phyloP scores from a whole-genome alignment of 2,329 filamentous ascomycete genomes.

The Aspergillus pseudotamarii region DNA sequence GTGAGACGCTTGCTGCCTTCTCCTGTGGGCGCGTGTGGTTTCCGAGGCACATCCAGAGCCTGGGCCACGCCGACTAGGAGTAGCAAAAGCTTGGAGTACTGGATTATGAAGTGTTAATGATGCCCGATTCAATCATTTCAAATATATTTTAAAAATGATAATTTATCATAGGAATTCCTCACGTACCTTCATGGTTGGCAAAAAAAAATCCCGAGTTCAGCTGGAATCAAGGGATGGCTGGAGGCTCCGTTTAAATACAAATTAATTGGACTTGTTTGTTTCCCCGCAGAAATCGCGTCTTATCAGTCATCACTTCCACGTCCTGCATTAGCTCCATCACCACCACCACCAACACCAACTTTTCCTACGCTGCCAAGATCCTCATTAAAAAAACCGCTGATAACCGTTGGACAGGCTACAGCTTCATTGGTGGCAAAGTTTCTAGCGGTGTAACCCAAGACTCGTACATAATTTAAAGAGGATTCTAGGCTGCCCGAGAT shows the following conservation, averaged over 20 bases:
- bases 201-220: background rate
- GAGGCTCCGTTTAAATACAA: background rate
- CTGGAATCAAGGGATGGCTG: background rate
- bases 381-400: conserved; percentile 1
- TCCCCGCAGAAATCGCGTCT: background rate
- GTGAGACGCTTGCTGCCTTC: conserved; percentile 60
- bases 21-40: conserved; percentile 58
- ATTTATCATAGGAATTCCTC: too few species aligned
- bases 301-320: background rate
- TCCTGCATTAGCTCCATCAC: conserved; percentile 1
- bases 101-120: background rate
- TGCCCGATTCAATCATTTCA: background rate
- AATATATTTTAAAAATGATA: background rate
- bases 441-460: conserved; percentile 15
- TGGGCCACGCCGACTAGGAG: conserved; percentile 23
- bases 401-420: background rate
- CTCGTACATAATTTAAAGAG: background rate
- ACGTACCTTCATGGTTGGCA: conserved; percentile 18
- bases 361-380: background rate
- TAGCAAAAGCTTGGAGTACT: conserved; percentile 12
- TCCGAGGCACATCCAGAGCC: conserved; percentile 54
- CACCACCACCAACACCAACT: background rate
- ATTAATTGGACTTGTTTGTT: too few species aligned
- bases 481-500: background rate
- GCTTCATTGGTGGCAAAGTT: background rate